Evolutionary conservation across 805 yeast species (phyloP).

Genomic region (Candida awuae): DNA sequence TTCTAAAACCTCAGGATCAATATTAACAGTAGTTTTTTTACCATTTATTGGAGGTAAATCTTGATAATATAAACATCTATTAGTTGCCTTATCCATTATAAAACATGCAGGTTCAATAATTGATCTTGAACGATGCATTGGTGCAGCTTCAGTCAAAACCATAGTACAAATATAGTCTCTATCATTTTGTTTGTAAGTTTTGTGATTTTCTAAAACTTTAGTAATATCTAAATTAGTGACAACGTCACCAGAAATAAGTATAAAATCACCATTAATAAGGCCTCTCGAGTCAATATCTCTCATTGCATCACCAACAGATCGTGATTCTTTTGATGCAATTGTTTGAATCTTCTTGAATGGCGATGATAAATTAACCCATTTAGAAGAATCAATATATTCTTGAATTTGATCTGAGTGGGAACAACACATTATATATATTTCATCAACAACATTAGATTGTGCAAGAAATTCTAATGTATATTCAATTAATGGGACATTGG

Average conservation of each 20-base stretch:
- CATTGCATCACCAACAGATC: conserved; percentile 96
- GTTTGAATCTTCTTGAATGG: conserved; percentile 76
- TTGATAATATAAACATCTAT: conserved; percentile 79
- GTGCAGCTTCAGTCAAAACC: conserved; percentile 81
- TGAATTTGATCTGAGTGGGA: conserved; percentile 86
- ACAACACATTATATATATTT: conserved; percentile 84
- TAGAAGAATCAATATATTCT: conserved; percentile 64
- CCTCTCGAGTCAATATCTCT: conserved; percentile 91
- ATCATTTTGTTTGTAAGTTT: conserved; percentile 61
- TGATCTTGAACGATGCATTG: conserved; percentile 78
- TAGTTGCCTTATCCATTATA: conserved; percentile 63
- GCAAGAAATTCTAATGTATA: conserved; percentile 93
- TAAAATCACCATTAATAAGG: conserved; percentile 79
- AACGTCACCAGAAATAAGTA: conserved; percentile 88
- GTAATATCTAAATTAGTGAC: conserved; percentile 84
- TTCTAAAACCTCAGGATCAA: conserved; percentile 80
- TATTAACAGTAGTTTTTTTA: conserved; percentile 42
- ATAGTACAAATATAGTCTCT: conserved; percentile 91
- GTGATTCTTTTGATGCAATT: conserved; percentile 73
- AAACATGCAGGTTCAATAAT: conserved; percentile 78
- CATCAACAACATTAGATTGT: conserved; percentile 70
- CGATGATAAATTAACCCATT: conserved; percentile 60
- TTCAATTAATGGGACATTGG: conserved; percentile 88
- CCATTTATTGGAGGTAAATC: conserved; percentile 53
- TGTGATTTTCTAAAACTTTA: conserved; percentile 66